These are phyloP conservation scores for Russula griseocarnosa DNA, from an alignment of 768 basidiomycete genomes.

Conservation along the genomic window DNA sequence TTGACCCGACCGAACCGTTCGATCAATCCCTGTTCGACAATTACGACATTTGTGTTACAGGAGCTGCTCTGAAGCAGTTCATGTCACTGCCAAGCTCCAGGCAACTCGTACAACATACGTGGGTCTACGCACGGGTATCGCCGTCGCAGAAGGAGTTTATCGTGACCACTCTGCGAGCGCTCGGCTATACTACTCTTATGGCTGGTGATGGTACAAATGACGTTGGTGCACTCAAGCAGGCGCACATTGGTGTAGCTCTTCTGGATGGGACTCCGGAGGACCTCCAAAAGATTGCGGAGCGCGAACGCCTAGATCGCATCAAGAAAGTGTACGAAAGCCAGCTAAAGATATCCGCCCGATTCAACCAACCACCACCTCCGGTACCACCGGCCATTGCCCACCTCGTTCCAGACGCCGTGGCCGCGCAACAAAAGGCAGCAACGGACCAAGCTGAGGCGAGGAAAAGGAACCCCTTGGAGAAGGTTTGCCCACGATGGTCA, in stretches of 20 bases:
- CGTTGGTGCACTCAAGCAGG: slow-evolving; percentile 96
- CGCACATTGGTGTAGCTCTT: slow-evolving; percentile 92
- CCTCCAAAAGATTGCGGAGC: slow-evolving; percentile 88
- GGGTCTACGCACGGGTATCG: slow-evolving; percentile 98
- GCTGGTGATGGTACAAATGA: slow-evolving; percentile 99
- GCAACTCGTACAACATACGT: slow-evolving; percentile 86
- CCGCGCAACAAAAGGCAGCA: slow-evolving; percentile 78
- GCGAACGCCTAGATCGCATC: slow-evolving; percentile 81
- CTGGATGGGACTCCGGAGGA: slow-evolving; percentile 91
- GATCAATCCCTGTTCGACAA: slow-evolving; percentile 73
- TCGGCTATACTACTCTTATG: slow-evolving; percentile 94
- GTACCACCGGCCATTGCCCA: slow-evolving; percentile 86
- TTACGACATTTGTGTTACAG: slow-evolving; percentile 97
- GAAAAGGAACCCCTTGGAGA: slow-evolving; percentile 85
- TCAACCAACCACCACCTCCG: slow-evolving; percentile 90
- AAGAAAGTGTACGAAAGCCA: slow-evolving; percentile 99
- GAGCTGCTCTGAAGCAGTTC: slow-evolving; percentile 87
- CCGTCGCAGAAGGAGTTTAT: slow-evolving; percentile 95
- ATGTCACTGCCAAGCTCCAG: slow-evolving; percentile 67
- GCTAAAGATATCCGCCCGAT: slow-evolving; percentile 81
- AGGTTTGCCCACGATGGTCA: slow-evolving; percentile 46
- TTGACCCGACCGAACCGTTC: slow-evolving; percentile 73
- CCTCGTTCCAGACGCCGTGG: slow-evolving; percentile 84
- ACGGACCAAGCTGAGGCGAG: slow-evolving; percentile 61
- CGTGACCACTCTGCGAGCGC: slow-evolving; percentile 79